phyloP scores from a whole-genome alignment of 23 red algal species.

The Gracilaria caudata region DNA sequence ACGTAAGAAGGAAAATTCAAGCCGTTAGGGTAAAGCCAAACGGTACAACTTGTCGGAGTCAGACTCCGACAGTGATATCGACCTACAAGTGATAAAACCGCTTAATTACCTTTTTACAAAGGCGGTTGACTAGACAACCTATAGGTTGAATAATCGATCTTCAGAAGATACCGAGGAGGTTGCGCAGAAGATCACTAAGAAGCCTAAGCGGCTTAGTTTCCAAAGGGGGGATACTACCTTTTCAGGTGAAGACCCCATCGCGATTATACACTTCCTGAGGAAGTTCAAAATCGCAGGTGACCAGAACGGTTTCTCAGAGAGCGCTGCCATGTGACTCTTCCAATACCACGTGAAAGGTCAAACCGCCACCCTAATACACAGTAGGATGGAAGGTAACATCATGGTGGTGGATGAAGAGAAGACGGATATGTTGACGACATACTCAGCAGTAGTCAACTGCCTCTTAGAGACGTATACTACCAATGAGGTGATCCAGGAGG shows the following conservation, averaged over 20 bases:
- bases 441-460: neutral
- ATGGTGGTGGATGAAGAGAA: neutral
- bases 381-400: neutral
- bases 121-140: constrained; percentile 7
- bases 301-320: neutral
- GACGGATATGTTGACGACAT: neutral
- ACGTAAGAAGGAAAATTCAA: neutral
- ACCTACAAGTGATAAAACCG: neutral
- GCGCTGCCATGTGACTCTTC: neutral
- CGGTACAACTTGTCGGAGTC: neutral
- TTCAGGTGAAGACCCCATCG: neutral
- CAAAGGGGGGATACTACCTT: neutral
- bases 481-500: neutral
- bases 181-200: constrained; percentile 8
- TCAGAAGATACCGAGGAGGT: constrained; percentile 1
- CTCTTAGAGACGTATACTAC: constrained; percentile 1
- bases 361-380: neutral
- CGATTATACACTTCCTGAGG: constrained; percentile 1
- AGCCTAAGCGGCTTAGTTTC: neutral
- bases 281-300: constrained; percentile 14
- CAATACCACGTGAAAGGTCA: neutral
- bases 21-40: neutral
- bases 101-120: neutral
- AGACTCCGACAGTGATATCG: neutral
- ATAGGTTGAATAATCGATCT: neutral